Evolutionary conservation across 106 monocot species (phyloP), one percentile per base, ranked within the genome.

Genomic region (Allium fistulosum): DNA sequence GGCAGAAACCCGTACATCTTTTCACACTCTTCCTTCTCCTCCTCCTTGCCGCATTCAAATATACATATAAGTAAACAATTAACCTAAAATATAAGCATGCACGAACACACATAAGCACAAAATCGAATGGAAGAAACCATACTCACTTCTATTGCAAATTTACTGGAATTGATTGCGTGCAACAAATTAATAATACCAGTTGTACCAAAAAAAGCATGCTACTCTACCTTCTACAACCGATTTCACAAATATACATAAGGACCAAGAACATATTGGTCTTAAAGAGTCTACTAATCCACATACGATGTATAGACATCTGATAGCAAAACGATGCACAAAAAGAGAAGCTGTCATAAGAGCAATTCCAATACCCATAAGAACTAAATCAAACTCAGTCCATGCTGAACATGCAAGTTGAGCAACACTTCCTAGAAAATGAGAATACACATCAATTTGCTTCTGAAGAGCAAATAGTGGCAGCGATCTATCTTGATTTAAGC

Each of bases 381-480:
- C 46, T 67, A 93, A 74, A 83, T 99, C 83, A 80, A 99, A 99
- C 58, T 99, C 93, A 12, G 99, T 93, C 99, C 93, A 99, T 58
- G 90, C 85, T 58, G 85, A 85, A 27, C 92, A 87, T 75, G 99
- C 99, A 75, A 99, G 81, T 73, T 82, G 69, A 10, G 99, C 92
- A 81, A 99, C 86, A 75, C 75, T 81, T 78, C 74, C 62, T 69
- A 99, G 81, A 74, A 93, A 99, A n/a, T 71, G 28, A 60, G 83
- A 89, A 80, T 84, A 99, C 55, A 79, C 84, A 83, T 80, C 73
- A 77, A 93, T 83, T 76, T 87, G 82, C 58, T 26, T 66, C 65
- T 80, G 79, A 64, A 94, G 64, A 57, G 62, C 49, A 46, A 66
- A 79, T 55, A 27, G 10, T 66, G 51, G 37, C 11, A 53, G 71